Conservation (phyloP, 257 asterid genomes). For the Solanum pinnatisectum region DNA sequence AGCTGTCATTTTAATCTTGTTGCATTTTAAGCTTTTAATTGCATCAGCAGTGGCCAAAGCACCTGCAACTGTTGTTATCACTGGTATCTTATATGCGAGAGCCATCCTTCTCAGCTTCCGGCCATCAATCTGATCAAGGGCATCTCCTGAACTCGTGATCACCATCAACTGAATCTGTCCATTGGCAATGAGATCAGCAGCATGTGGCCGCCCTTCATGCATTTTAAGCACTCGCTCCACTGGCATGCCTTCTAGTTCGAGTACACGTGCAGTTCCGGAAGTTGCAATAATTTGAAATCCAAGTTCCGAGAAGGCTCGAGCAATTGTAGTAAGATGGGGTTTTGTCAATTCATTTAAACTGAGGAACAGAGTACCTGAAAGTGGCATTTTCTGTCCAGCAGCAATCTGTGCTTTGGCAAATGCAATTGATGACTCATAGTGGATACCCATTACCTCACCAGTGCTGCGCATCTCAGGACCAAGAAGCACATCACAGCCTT, state of each 20-base stretch:
- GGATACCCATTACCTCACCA: constrained; percentile 94
- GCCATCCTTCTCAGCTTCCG: constrained; percentile 91
- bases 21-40: constrained; percentile 69
- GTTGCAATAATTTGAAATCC: constrained; percentile 80
- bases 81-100: constrained; percentile 81
- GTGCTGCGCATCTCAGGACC: constrained; percentile 99
- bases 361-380: constrained; percentile 73
- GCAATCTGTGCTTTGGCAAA: constrained; percentile 93
- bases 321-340: constrained; percentile 54
- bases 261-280: constrained; percentile 87
- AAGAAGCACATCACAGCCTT: constrained; percentile 81
- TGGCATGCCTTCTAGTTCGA: constrained; percentile 54
- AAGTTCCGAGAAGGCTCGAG: constrained; percentile 45
- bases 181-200: constrained; percentile 83
- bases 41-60: constrained; percentile 95
- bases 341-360: constrained; percentile 81
- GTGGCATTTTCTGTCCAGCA: constrained; percentile 87
- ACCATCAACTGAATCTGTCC: constrained; percentile 88
- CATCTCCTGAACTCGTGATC: constrained; percentile 84
- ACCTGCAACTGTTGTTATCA: constrained; percentile 94
- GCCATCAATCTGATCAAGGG: constrained; percentile 81
- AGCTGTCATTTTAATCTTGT: constrained; percentile 74
- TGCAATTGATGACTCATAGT: constrained; percentile 57
- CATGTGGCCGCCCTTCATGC: constrained; percentile 95
- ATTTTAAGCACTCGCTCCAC: constrained; percentile 81